phyloP scores from a whole-genome alignment of 2,329 filamentous ascomycete genomes.

The Diaporthe nobilis region DNA sequence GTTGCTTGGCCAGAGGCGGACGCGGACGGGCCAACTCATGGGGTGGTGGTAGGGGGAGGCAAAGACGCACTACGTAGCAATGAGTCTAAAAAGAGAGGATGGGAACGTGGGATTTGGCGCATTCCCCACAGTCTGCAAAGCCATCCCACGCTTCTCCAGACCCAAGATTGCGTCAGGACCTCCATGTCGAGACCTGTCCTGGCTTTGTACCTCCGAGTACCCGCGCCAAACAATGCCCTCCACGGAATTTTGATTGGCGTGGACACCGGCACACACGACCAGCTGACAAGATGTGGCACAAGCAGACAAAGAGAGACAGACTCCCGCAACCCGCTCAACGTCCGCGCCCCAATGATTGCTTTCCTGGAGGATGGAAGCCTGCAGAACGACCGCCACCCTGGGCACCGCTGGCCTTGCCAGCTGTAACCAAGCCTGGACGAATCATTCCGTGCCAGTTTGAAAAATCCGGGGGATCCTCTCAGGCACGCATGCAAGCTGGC shows the following conservation, averaged over 20 bases:
- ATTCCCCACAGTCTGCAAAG: slow-evolving; percentile 39
- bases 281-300: slow-evolving; percentile 31
- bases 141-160: slow-evolving; percentile 43
- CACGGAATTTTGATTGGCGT: slow-evolving; percentile 8
- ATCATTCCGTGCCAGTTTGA: background rate
- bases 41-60: slow-evolving; percentile 6
- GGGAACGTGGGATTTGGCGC: slow-evolving; percentile 32
- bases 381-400: slow-evolving; percentile 3
- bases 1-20: slow-evolving; percentile 14
- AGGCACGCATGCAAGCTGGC: slow-evolving; percentile 23
- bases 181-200: slow-evolving; percentile 24
- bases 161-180: slow-evolving; percentile 42
- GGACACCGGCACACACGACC: slow-evolving; percentile 13
- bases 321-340: slow-evolving; percentile 10
- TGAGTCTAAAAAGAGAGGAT: slow-evolving; percentile 30
- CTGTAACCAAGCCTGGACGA: background rate
- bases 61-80: slow-evolving; percentile 23
- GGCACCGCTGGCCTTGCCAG: background rate
- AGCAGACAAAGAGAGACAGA: background rate
- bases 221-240: slow-evolving; percentile 14
- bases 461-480: slow-evolving; percentile 32
- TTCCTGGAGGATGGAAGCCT: background rate
- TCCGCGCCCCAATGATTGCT: slow-evolving; percentile 1
- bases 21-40: slow-evolving; percentile 7
- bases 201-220: slow-evolving; percentile 38